Conservation (phyloP, 2,329 filamentous ascomycete genomes). For the Aurifilum marmelostoma region DNA sequence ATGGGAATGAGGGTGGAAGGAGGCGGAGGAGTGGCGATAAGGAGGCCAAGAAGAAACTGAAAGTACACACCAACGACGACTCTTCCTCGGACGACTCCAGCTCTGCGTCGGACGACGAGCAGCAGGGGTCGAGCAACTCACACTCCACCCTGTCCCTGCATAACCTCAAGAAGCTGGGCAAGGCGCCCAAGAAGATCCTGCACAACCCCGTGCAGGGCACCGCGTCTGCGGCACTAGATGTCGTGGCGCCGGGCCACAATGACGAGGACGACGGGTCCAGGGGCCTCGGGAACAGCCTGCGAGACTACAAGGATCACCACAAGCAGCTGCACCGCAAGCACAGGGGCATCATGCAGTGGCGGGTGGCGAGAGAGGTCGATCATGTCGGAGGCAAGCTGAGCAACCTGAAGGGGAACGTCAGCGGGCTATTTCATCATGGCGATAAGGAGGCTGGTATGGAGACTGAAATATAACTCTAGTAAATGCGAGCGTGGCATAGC, state of each 20-base stretch:
- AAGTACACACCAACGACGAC: constrained; percentile 27
- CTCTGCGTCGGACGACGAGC: constrained; percentile 35
- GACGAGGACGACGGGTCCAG: constrained; percentile 47
- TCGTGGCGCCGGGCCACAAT: constrained; percentile 36
- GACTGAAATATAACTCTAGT: constrained; percentile 63
- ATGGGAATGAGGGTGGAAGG: constrained; percentile 1
- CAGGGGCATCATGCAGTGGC: constrained; percentile 75
- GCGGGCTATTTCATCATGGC: constrained; percentile 60
- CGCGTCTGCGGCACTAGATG: constrained; percentile 28
- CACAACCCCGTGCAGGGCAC: constrained; percentile 29
- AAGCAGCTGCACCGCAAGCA: constrained; percentile 67
- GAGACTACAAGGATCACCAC: constrained; percentile 63
- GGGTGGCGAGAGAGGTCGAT: constrained; percentile 54
- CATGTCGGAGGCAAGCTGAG: constrained; percentile 54
- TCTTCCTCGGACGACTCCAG: constrained; percentile 28
- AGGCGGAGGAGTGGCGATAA: constrained; percentile 23
- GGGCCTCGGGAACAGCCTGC: constrained; percentile 54
- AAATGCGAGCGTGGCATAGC: neutral
- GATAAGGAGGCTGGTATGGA: constrained; percentile 64
- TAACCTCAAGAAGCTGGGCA: constrained; percentile 39
- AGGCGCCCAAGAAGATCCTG: constrained; percentile 35
- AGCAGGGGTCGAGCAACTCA: constrained; percentile 32
- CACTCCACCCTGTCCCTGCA: constrained; percentile 27
- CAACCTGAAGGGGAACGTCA: constrained; percentile 62
- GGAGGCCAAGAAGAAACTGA: constrained; percentile 26